Base-by-base conservation (phyloP, 805 yeast genomes). In the Candida odintsovae region DNA sequence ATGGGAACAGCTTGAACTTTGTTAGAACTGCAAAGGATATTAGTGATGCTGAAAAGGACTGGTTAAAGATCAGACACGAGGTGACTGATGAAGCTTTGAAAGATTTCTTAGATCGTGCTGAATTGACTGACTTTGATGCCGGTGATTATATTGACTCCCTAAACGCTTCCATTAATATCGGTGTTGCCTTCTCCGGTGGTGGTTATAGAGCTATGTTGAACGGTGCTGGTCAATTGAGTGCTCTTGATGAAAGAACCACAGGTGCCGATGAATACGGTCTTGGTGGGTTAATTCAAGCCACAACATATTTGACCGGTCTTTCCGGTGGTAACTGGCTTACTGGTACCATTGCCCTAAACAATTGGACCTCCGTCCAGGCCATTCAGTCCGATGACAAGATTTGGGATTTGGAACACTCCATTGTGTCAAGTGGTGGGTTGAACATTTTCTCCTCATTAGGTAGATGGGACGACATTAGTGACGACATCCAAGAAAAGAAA, bases 271-370 rank as follows among this genome's bases (percentile, higher is more conserved):
- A 68, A 21, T 71, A 74, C 12, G 83, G 84, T 15, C 61, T 87
- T 38, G 90, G 90, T 33, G 92, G 95, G 8, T 64, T 88, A 18
- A 65, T 87, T 37, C 87, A 83, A 57, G 66, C 86, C 7, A 59
- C 88, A 2, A 77, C 86, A 15, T 89, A 89, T 58, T 59, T 88
- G 5, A 65, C 87, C 3, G 95, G 92, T 16, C 71, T 87, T 29
- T 83, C 92, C 2, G 96, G 96, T 38, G 95, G 95, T 41, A 75
- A 84, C 22, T 87, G 95, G 95, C 67, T 87, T 45, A 70, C 87
- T 23, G 83, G 87, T 2, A 75, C 90, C 10, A 64, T 88, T 26
- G 79, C 77, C 0, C 70, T 76, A 59, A 86, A 88, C 61, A 80
- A 82, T 59, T 89, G 85, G 82, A 78, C 90, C 10, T 70, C 85